A percentile compares a stretch with the other conserved stretches of the same genome.
These are phyloP conservation scores for Phytophthora cactorum DNA, from an alignment of 352 stramenopile genomes.

Conservation along the genomic window DNA sequence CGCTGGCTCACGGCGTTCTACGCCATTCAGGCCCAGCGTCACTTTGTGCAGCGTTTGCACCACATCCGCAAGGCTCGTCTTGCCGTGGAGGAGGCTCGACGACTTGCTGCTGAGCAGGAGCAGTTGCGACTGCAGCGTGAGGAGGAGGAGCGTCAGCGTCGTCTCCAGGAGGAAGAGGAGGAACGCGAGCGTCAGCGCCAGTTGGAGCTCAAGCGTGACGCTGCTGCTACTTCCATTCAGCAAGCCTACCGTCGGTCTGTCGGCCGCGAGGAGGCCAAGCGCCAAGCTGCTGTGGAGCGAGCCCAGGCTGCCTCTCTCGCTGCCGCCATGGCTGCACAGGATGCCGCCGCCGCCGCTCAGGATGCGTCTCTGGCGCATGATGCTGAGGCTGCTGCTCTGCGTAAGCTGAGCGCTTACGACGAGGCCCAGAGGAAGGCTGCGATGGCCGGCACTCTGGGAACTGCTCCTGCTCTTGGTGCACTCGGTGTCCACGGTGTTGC, in stretches of 20 bases:
- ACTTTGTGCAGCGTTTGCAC: slow-evolving; percentile 82
- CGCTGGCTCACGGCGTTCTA: slow-evolving; percentile 81
- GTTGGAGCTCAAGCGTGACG: slow-evolving; percentile 58
- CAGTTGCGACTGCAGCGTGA: slow-evolving; percentile 62
- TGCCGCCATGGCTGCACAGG: slow-evolving; percentile 74
- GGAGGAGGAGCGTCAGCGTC: slow-evolving; percentile 72
- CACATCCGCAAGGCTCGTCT: slow-evolving; percentile 81
- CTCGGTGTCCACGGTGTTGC: slow-evolving; percentile 57
- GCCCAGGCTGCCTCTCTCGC: slow-evolving; percentile 77
- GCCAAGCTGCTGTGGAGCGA: slow-evolving; percentile 65
- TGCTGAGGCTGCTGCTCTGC: slow-evolving; percentile 78
- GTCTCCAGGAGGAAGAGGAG: slow-evolving; percentile 63
- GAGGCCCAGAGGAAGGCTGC: slow-evolving; percentile 55
- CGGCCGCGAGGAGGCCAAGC: slow-evolving; percentile 74
- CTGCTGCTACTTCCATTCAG: slow-evolving; percentile 73
- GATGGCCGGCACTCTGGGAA: slow-evolving; percentile 54
- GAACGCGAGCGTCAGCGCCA: slow-evolving; percentile 70
- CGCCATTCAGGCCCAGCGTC: slow-evolving; percentile 72
- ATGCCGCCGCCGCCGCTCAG: slow-evolving; percentile 77
- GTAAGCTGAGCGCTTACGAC: slow-evolving; percentile 69
- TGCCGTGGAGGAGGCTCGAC: slow-evolving; percentile 81
- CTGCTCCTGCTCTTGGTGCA: slow-evolving; percentile 62
- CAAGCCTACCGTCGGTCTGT: slow-evolving; percentile 69
- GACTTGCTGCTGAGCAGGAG: slow-evolving; percentile 73
- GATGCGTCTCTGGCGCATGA: slow-evolving; percentile 73